Evolutionary conservation across 257 asterid species (phyloP).

Genomic region (Jasminum sambac): DNA sequence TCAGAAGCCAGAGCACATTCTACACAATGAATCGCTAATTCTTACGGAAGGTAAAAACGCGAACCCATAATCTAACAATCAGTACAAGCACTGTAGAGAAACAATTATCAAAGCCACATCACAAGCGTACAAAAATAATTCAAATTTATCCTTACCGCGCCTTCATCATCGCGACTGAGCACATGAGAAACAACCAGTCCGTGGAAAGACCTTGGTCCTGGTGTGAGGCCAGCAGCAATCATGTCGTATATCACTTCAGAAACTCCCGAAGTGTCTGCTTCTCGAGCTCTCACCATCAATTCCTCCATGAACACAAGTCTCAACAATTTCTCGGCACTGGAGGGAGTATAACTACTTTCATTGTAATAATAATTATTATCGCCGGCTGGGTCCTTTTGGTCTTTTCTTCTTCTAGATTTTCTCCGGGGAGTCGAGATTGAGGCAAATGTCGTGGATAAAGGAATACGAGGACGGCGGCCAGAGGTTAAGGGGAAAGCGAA

Average conservation of each 20-base stretch:
- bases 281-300: constrained; percentile 75
- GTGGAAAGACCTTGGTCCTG: constrained; percentile 95
- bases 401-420: constrained; percentile 65
- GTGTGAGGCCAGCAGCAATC: constrained; percentile 95
- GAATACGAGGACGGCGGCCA: constrained; percentile 38
- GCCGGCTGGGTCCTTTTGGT: constrained; percentile 43
- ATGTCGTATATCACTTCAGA: constrained; percentile 90
- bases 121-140: not conserved
- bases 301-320: constrained; percentile 96
- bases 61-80: not conserved
- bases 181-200: constrained; percentile 83
- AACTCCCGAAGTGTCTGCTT: constrained; percentile 65
- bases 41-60: not conserved
- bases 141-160: constrained; percentile 58
- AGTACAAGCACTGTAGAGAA: not conserved
- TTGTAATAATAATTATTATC: constrained; percentile 42
- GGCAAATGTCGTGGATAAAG: constrained; percentile 34
- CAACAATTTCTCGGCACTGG: constrained; percentile 82
- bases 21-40: not conserved
- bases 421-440: constrained; percentile 53
- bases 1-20: not conserved
- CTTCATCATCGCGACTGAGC: constrained; percentile 70
- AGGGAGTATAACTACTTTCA: constrained; percentile 46
- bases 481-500: constrained; percentile 42
- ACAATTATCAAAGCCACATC: not conserved